phyloP scores from a whole-genome alignment of 345 rosid genomes.

The Lumnitzera littorea region DNA sequence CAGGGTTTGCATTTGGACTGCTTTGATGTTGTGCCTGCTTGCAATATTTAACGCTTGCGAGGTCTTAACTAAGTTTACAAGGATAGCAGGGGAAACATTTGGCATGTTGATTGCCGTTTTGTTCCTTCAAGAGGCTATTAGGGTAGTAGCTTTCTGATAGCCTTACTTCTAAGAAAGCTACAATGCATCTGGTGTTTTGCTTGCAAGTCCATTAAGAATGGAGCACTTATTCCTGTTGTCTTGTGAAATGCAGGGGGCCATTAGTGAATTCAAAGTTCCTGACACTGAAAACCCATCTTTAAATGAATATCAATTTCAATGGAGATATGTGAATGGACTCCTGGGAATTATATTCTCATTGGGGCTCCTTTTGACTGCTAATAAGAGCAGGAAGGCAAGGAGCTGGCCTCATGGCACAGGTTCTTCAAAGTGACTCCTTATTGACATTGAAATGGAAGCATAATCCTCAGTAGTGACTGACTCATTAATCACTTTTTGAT shows the following conservation, averaged over 20 bases:
- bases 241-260: constrained; percentile 20
- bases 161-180: neutral
- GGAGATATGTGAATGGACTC: constrained; percentile 37
- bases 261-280: constrained; percentile 24
- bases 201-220: neutral
- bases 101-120: constrained; percentile 36
- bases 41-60: constrained; percentile 30
- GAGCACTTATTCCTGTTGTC: neutral
- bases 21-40: constrained; percentile 22
- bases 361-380: constrained; percentile 22
- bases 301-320: constrained; percentile 16
- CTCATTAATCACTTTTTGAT: neutral
- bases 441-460: neutral
- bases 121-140: constrained; percentile 29
- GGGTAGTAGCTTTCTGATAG: constrained; percentile 14
- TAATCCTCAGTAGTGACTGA: neutral
- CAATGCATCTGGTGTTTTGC: neutral
- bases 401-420: constrained; percentile 37
- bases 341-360: constrained; percentile 29
- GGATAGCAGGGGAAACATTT: constrained; percentile 34
- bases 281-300: constrained; percentile 5
- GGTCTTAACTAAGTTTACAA: constrained; percentile 26
- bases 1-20: constrained; percentile 36
- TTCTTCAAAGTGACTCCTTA: neutral
- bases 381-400: constrained; percentile 29